Base-by-base conservation (phyloP, 176 grass and related monocot genomes). In the Paspalum vaginatum region DNA sequence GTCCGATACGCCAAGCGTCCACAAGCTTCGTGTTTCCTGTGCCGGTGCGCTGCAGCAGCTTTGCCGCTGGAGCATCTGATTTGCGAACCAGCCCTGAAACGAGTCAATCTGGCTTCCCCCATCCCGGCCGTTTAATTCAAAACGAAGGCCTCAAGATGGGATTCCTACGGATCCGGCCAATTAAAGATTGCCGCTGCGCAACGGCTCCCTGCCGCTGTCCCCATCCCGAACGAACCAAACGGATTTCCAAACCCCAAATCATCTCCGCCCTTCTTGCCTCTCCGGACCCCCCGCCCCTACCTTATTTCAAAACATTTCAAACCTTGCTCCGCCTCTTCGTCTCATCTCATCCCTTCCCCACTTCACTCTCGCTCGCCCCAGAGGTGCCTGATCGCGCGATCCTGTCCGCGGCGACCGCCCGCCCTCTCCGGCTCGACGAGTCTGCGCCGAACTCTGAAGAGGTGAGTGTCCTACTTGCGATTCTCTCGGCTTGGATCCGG, bases 231-330 rank as follows among this genome's bases (percentile, higher is more conserved):
- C 61, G 9, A 48, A 60, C 56, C 56, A 25, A 59, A 59, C 59
- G 45, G 47, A 73, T 70, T 85, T 57, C 77, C 55, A 56, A 85
- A 65, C n/a, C 70, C 37, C 69, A 54, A 49, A 60, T 50, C 68
- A 37, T 18, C 74, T 68, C 81, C 68, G 5, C 42, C 27, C 61
- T 52, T 61, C n/a, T 75, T 59, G 62, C 62, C 78, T 69, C 42
- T 44, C 45, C 47, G 18, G 66, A 22, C 46, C 15, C 45, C 76
- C 22, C 61, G 65, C 43, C 22, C 73, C 43, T 75, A 10, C 48
- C 47, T 62, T 65, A 66, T 82, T 85, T 89, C 87, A 89, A 89
- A 89, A 65, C 78, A 82, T 72, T 89, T 89, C 83, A n/a, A 89
- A 85, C 39, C 67, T 42, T 69, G 38, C 50, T 67, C 68, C 49